phyloP scores from a whole-genome alignment of 2,329 filamentous ascomycete genomes.

The Cryphonectria radicalis region DNA sequence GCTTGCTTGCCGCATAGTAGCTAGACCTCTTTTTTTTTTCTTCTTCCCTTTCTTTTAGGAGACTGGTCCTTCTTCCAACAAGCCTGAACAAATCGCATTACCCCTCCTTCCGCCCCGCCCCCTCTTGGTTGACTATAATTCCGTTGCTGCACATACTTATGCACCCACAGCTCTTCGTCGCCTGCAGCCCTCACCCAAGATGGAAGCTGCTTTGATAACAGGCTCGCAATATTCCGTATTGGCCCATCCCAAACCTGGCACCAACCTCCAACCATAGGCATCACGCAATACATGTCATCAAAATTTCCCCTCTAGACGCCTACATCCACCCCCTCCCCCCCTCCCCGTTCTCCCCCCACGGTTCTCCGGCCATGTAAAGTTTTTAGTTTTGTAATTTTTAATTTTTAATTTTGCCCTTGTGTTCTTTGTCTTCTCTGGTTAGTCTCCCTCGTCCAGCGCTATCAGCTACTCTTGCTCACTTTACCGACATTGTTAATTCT shows the following conservation, averaged over 20 bases:
- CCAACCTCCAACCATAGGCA: neutral
- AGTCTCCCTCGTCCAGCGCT: neutral
- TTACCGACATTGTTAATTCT: constrained; percentile 7
- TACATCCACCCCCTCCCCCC: neutral
- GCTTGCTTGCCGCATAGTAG: neutral
- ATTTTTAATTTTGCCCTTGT: neutral
- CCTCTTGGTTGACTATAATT: neutral
- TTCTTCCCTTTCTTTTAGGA: too few species aligned
- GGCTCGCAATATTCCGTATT: neutral
- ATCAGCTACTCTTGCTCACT: neutral
- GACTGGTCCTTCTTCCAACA: neutral
- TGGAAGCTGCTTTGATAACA: constrained; percentile 16
- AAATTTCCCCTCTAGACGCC: neutral
- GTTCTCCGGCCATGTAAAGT: neutral
- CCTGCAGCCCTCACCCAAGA: constrained; percentile 13
- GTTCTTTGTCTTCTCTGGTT: neutral
- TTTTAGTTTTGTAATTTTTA: neutral
- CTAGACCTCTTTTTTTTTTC: neutral
- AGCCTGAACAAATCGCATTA: neutral
- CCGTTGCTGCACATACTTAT: neutral
- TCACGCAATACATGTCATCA: constrained; percentile 5
- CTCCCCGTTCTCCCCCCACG: neutral
- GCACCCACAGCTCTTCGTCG: neutral
- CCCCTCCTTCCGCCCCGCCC: neutral
- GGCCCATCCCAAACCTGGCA: neutral